A percentile compares a stretch with the other conserved stretches of the same genome.
Evolutionary conservation across 1,139 yeast genomes (phyloP).

Genomic region (Taphrina confusa): DNA sequence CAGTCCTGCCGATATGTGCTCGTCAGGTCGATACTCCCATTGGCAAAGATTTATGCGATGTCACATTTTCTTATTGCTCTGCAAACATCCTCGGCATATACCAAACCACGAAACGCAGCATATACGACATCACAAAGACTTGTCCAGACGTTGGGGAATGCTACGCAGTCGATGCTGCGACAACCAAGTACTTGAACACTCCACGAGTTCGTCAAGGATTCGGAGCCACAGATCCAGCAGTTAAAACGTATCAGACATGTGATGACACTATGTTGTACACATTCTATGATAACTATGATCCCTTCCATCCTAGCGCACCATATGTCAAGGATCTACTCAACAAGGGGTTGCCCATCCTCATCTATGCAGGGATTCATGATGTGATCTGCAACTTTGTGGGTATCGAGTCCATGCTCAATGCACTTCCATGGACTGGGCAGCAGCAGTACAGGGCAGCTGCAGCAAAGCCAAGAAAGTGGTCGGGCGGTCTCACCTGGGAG

Average conservation of each 20-base stretch:
- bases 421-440: slow-evolving; percentile 60
- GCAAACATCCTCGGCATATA: slow-evolving; percentile 74
- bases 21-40: slow-evolving; percentile 48
- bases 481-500: slow-evolving; percentile 46
- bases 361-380: slow-evolving; percentile 88
- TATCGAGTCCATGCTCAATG: slow-evolving; percentile 73
- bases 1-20: slow-evolving; percentile 74
- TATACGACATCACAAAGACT: slow-evolving; percentile 83
- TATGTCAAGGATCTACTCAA: slow-evolving; percentile 45
- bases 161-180: slow-evolving; percentile 67
- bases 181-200: slow-evolving; percentile 68
- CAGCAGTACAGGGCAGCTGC: slow-evolving; percentile 46
- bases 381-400: slow-evolving; percentile 90
- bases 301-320: slow-evolving; percentile 5
- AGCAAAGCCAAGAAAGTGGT: slow-evolving; percentile 48
- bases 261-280: slow-evolving; percentile 73
- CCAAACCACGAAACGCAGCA: slow-evolving; percentile 81
- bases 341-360: slow-evolving; percentile 65
- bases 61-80: slow-evolving; percentile 91
- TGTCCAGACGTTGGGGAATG: slow-evolving; percentile 81
- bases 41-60: slow-evolving; percentile 82
- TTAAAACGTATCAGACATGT: slow-evolving; percentile 77
- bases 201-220: slow-evolving; percentile 71
- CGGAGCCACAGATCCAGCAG: slow-evolving; percentile 69
- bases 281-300: slow-evolving; percentile 10